A percentile compares a stretch with the other conserved stretches of the same genome.
These are phyloP conservation scores for Cutaneotrichosporon dermatis DNA, from an alignment of 1,284 basidiomycete genomes.

Conservation along the genomic window DNA sequence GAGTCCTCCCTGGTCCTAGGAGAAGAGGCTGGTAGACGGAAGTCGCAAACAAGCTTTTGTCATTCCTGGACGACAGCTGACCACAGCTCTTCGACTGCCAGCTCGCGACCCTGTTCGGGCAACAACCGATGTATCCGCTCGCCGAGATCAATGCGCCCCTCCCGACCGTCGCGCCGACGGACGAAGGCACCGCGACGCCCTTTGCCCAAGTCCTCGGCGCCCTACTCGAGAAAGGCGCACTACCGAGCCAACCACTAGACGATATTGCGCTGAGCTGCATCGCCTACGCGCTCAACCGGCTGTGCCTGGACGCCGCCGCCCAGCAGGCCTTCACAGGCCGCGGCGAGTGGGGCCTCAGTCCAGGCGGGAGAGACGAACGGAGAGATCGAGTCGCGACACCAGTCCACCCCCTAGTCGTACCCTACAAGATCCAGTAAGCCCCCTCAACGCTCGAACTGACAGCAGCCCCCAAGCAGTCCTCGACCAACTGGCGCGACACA, in stretches of 20 bases:
- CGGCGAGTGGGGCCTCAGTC: not conserved
- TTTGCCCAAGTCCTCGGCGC: constrained; percentile 18
- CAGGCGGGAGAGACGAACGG: no score
- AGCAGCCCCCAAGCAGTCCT: constrained; percentile 19
- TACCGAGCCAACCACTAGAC: constrained; percentile 6
- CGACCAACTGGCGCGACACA: constrained; percentile 19
- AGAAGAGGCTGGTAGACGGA: no score
- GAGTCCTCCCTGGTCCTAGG: not conserved
- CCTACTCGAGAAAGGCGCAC: constrained; percentile 18
- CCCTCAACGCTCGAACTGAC: not conserved
- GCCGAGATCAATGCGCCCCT: constrained; percentile 15
- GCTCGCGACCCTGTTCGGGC: constrained; percentile 21
- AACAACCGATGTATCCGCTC: constrained; percentile 16
- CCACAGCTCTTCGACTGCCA: constrained; percentile 23
- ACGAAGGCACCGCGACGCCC: not conserved
- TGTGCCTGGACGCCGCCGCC: constrained; percentile 18
- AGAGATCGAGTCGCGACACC: no score
- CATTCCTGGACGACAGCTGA: not conserved
- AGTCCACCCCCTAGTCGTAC: no score
- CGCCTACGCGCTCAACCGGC: constrained; percentile 21
- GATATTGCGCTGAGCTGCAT: constrained; percentile 19
- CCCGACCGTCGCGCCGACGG: constrained; percentile 1
- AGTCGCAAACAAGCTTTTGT: not conserved
- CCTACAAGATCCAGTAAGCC: constrained; percentile 18
- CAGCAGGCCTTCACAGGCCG: constrained; percentile 1